Conservation (phyloP, 306 rosid genomes). For the Amphicarpaea edgeworthii region DNA sequence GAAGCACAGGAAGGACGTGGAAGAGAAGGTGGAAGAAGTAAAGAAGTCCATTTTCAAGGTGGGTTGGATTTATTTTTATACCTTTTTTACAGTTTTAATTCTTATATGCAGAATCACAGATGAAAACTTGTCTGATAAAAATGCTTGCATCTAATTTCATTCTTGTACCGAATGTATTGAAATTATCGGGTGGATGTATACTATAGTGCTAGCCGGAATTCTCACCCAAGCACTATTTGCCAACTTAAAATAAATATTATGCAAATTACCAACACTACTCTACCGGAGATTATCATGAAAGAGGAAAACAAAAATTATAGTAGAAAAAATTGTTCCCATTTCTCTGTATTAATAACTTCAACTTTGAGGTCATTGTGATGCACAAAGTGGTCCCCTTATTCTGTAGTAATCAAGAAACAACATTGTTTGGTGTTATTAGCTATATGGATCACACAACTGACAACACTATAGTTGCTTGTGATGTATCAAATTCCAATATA, state of each 20-base stretch:
- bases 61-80: constrained; percentile 69
- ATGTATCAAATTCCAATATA: not conserved
- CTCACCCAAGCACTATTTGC: constrained; percentile 9
- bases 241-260: not conserved
- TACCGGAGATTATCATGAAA: not conserved
- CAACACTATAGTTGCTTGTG: not conserved
- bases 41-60: constrained; percentile 90
- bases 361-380: not conserved
- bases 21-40: constrained; percentile 86
- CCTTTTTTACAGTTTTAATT: not conserved
- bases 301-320: not conserved
- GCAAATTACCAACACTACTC: not conserved
- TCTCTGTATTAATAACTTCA: not conserved
- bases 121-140: constrained; percentile 17
- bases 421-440: not conserved
- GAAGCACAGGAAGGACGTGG: constrained; percentile 90
- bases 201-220: constrained; percentile 27
- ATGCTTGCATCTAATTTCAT: constrained; percentile 13
- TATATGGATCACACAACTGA: not conserved
- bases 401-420: constrained; percentile 16
- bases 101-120: not conserved
- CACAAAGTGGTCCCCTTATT: not conserved
- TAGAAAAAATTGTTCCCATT: not conserved
- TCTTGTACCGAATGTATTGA: constrained; percentile 9
- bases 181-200: not conserved